Percentiles rank a stretch among this genome's conserved stretches.
Evolutionary conservation across 2,329 filamentous ascomycete species (phyloP).

Genomic region (Nothophoma quercina): DNA sequence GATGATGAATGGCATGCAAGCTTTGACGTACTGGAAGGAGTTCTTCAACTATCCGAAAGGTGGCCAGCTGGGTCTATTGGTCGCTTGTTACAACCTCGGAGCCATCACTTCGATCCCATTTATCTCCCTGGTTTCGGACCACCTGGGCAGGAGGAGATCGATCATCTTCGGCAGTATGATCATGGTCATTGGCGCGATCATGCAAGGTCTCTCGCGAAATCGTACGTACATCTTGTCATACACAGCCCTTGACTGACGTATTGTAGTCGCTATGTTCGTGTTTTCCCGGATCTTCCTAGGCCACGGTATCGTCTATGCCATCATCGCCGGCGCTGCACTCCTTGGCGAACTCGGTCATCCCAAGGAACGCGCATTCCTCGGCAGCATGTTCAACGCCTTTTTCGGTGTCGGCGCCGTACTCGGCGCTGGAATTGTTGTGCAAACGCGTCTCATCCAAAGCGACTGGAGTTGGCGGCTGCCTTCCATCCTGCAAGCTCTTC

Average conservation of each 20-base stretch:
- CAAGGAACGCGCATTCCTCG: constrained; percentile 71
- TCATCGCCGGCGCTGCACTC: constrained; percentile 69
- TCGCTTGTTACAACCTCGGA: constrained; percentile 67
- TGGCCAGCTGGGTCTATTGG: constrained; percentile 62
- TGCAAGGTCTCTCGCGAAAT: constrained; percentile 63
- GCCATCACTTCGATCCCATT: constrained; percentile 66
- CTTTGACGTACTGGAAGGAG: constrained; percentile 50
- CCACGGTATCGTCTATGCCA: constrained; percentile 71
- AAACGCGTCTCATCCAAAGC: constrained; percentile 63
- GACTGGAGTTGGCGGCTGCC: constrained; percentile 75
- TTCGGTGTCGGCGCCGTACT: constrained; percentile 67
- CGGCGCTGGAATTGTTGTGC: constrained; percentile 70
- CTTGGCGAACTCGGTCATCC: constrained; percentile 73
- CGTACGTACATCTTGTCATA: constrained; percentile 23
- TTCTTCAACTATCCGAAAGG: constrained; percentile 59
- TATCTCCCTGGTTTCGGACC: constrained; percentile 64
- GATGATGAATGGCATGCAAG: constrained; percentile 52
- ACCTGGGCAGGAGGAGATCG: constrained; percentile 64
- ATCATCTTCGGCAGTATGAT: constrained; percentile 63
- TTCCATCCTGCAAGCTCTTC: constrained; percentile 68
- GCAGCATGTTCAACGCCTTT: constrained; percentile 73
- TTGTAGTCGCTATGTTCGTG: constrained; percentile 59
- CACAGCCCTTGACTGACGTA: background rate
- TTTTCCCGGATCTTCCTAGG: constrained; percentile 69
- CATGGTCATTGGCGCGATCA: constrained; percentile 63